phyloP scores from a whole-genome alignment of 2,329 filamentous ascomycete species.

The Scortechinia acanthostroma region DNA sequence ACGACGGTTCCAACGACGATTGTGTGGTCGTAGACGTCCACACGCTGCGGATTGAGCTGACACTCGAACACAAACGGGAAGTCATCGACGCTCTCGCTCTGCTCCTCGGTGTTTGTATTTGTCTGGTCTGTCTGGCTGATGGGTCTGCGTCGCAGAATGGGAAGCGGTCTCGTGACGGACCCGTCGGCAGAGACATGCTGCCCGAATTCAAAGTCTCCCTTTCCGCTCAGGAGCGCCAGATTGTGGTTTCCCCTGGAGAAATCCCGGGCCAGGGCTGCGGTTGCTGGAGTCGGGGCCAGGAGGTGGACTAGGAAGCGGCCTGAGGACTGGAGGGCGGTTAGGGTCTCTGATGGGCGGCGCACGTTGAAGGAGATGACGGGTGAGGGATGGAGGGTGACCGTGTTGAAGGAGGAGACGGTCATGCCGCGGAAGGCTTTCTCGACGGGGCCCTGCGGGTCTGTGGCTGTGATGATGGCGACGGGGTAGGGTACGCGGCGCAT shows the following conservation, averaged over 20 bases:
- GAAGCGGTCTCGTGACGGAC: slow-evolving; percentile 10
- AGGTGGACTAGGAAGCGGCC: slow-evolving; percentile 40
- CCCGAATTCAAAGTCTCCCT: not conserved
- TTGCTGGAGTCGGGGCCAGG: slow-evolving; percentile 13
- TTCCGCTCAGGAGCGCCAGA: slow-evolving; percentile 13
- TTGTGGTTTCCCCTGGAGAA: slow-evolving; percentile 28
- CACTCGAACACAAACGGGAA: slow-evolving; percentile 30
- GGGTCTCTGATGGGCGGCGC: slow-evolving; percentile 43
- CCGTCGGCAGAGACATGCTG: not conserved
- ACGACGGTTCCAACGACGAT: slow-evolving; percentile 26
- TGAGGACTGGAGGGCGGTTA: slow-evolving; percentile 37
- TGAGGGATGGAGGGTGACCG: slow-evolving; percentile 42
- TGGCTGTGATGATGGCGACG: slow-evolving; percentile 44
- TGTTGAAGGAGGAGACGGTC: slow-evolving; percentile 55
- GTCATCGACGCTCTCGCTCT: slow-evolving; percentile 7
- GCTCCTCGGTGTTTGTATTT: not conserved
- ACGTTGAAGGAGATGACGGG: slow-evolving; percentile 58
- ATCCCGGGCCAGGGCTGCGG: slow-evolving; percentile 23
- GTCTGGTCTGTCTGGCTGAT: not conserved
- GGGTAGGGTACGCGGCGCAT: slow-evolving; percentile 48
- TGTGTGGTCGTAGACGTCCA: slow-evolving; percentile 27
- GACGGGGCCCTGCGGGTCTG: slow-evolving; percentile 16
- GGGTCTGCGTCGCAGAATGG: slow-evolving; percentile 14
- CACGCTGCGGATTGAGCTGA: slow-evolving; percentile 19
- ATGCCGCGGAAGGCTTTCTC: slow-evolving; percentile 31